phyloP scores from a whole-genome alignment of 202 grass and related monocot species.

The Zoysia matrella region DNA sequence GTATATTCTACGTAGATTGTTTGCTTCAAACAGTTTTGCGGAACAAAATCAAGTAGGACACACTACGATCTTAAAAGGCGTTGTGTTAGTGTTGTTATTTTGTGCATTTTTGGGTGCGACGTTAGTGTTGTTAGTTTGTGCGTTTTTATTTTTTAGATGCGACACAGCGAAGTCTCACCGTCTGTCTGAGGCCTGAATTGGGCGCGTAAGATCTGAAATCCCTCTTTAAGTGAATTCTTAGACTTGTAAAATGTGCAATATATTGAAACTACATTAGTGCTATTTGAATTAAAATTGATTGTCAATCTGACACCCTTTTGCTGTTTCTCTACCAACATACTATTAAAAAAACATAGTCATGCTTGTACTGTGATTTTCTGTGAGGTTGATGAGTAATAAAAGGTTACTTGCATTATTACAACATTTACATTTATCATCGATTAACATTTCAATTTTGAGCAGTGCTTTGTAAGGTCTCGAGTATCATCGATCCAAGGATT shows the following conservation, averaged over 20 bases:
- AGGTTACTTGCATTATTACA: slow-evolving; percentile 20
- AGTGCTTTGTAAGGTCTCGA: not conserved
- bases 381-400: not conserved
- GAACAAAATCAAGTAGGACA: slow-evolving; percentile 20
- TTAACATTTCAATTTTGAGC: not conserved
- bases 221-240: slow-evolving; percentile 2
- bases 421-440: slow-evolving; percentile 8
- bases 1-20: slow-evolving; percentile 46
- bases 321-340: no score
- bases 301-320: slow-evolving; percentile 9
- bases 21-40: slow-evolving; percentile 29
- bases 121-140: no score
- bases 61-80: not conserved
- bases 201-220: not conserved
- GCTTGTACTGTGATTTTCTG: not conserved
- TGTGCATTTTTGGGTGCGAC: not conserved
- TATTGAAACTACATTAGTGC: not conserved
- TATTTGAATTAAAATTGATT: slow-evolving; percentile 23
- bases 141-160: no score
- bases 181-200: no score
- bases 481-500: not conserved
- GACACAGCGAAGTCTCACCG: no score
- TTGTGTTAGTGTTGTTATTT: slow-evolving; percentile 6
- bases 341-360: no score
- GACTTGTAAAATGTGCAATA: not conserved